Evolutionary conservation across 2,329 filamentous ascomycete genomes (phyloP).

Genomic region (Sporothrix inflata): DNA sequence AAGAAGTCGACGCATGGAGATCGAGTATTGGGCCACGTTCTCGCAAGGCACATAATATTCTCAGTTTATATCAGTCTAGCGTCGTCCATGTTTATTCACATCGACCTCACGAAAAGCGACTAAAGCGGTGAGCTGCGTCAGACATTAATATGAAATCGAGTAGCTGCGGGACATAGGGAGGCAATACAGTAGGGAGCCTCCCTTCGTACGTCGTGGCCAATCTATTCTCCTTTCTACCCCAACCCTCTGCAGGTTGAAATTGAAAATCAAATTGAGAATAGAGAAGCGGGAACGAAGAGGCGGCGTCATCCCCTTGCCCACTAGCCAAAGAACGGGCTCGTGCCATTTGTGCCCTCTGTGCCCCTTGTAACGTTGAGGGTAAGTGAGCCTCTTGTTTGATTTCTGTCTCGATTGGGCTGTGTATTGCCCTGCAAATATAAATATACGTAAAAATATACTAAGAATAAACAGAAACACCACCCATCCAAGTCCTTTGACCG

Average conservation of each 20-base stretch:
- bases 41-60: not conserved
- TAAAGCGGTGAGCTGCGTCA: not conserved
- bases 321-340: not conserved
- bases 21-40: not conserved
- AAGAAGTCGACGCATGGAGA: not conserved
- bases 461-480: not conserved
- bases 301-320: not conserved
- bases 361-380: not conserved
- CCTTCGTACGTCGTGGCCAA: not conserved
- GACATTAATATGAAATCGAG: not conserved
- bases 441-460: not conserved
- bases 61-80: not conserved
- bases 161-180: not conserved
- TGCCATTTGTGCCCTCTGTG: not conserved
- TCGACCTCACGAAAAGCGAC: not conserved
- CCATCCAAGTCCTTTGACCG: not conserved
- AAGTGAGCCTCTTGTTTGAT: not conserved
- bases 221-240: not conserved
- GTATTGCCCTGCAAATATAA: not conserved
- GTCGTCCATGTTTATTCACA: not conserved
- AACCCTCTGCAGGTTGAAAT: not conserved
- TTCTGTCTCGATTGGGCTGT: not conserved
- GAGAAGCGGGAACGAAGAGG: not conserved
- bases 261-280: not conserved
- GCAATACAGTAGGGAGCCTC: not conserved